Conservation (phyloP, 139 green algal species). For the Haematococcus sp. region DNA sequence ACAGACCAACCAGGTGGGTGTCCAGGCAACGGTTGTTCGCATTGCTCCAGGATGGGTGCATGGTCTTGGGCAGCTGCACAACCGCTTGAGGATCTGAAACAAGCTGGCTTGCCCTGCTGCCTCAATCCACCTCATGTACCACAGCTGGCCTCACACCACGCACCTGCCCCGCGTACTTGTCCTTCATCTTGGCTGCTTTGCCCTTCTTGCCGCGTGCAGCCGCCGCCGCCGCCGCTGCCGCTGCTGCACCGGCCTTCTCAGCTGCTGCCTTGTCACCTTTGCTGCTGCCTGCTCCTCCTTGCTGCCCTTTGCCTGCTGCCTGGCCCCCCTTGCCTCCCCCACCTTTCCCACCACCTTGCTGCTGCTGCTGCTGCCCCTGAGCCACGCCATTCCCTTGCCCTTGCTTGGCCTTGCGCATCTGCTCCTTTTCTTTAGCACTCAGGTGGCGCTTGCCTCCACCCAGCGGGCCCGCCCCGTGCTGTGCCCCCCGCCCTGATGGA, state of each 20-base stretch:
- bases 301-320: constrained; percentile 1
- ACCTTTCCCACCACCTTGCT: constrained; percentile 1
- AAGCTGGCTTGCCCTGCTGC: no score
- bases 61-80: background rate
- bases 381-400: background rate
- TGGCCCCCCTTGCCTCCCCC: background rate
- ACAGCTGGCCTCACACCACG: background rate
- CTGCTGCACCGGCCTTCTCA: constrained; percentile 16
- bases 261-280: background rate
- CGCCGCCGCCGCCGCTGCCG: constrained; percentile 17
- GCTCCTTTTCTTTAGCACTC: constrained; percentile 65
- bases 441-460: constrained; percentile 43
- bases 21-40: background rate
- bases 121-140: no score
- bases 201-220: constrained; percentile 74
- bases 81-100: no score
- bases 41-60: constrained; percentile 9
- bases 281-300: constrained; percentile 7
- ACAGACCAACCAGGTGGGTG: no score
- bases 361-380: constrained; percentile 17
- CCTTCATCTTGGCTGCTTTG: constrained; percentile 64
- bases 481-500: constrained; percentile 9
- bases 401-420: constrained; percentile 51
- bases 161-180: constrained; percentile 83
- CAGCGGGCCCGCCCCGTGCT: background rate